phyloP scores from a whole-genome alignment of 2,329 filamentous ascomycete genomes.

The Dissoconium aciculare region DNA sequence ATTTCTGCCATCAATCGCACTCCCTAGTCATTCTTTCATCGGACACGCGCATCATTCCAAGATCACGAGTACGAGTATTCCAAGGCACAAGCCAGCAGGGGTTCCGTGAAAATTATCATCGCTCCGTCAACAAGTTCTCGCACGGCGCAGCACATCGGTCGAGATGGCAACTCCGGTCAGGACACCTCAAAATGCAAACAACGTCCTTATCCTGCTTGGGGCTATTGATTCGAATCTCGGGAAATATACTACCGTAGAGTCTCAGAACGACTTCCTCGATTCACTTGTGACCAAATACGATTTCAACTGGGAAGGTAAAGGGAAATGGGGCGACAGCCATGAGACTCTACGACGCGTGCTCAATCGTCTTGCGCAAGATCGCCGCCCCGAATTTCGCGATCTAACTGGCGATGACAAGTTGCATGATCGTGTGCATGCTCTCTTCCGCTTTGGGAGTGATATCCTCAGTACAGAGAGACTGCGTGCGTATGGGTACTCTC shows the following conservation, averaged over 20 bases:
- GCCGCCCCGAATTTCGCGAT: background rate
- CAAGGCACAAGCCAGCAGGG: no score
- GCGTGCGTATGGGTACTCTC: background rate
- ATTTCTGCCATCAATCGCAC: no score
- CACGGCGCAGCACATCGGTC: no score
- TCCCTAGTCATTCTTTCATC: no score
- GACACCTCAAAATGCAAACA: background rate
- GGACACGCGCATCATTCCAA: no score
- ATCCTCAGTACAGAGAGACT: background rate
- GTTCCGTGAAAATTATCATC: no score
- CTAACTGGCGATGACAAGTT: background rate
- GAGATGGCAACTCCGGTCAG: constrained; percentile 1
- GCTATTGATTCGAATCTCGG: background rate
- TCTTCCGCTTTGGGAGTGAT: background rate
- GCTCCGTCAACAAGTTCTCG: no score
- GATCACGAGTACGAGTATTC: no score
- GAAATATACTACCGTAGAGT: background rate
- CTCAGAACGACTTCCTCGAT: background rate
- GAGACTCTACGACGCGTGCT: constrained; percentile 1
- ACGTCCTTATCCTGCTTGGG: background rate
- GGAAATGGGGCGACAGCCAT: background rate
- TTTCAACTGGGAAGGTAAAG: background rate
- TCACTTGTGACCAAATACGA: background rate
- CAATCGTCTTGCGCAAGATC: background rate
- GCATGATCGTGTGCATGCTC: background rate